These are phyloP conservation scores for Botryosphaeria dothidea DNA, from an alignment of 2,329 filamentous ascomycete genomes.

Conservation along the genomic window DNA sequence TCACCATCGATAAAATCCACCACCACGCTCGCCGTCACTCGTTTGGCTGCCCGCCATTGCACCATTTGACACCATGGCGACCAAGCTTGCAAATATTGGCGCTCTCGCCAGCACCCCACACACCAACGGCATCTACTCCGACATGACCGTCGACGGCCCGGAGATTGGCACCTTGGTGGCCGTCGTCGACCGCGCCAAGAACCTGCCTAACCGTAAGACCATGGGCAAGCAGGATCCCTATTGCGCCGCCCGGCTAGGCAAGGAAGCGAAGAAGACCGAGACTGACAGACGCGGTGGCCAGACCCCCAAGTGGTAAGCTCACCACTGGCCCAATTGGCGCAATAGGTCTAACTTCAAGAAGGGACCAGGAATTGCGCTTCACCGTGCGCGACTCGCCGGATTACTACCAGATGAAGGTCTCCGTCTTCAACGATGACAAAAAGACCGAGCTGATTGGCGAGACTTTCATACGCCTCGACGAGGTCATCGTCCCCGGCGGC, in stretches of 20 bases:
- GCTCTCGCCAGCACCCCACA: slow-evolving; percentile 61
- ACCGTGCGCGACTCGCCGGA: slow-evolving; percentile 94
- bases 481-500: slow-evolving; percentile 80
- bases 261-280: slow-evolving; percentile 95
- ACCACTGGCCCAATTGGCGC: not conserved
- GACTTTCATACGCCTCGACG: slow-evolving; percentile 80
- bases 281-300: slow-evolving; percentile 94
- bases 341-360: slow-evolving; percentile 42
- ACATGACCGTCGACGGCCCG: slow-evolving; percentile 90
- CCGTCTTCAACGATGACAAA: slow-evolving; percentile 97
- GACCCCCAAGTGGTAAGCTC: slow-evolving; percentile 86
- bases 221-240: slow-evolving; percentile 99
- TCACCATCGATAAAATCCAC: not conserved
- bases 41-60: not conserved
- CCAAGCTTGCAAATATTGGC: slow-evolving; percentile 31
- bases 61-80: slow-evolving; percentile 34
- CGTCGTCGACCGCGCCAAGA: slow-evolving; percentile 93
- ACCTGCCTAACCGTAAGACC: slow-evolving; percentile 91
- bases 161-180: slow-evolving; percentile 89
- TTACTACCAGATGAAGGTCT: slow-evolving; percentile 93
- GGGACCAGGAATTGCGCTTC: slow-evolving; percentile 97
- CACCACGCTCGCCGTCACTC: not conserved
- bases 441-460: slow-evolving; percentile 96
- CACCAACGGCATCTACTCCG: slow-evolving; percentile 89
- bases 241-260: slow-evolving; percentile 88